Conservation (phyloP, 2,329 filamentous ascomycete genomes). For the Botrytis aclada region DNA sequence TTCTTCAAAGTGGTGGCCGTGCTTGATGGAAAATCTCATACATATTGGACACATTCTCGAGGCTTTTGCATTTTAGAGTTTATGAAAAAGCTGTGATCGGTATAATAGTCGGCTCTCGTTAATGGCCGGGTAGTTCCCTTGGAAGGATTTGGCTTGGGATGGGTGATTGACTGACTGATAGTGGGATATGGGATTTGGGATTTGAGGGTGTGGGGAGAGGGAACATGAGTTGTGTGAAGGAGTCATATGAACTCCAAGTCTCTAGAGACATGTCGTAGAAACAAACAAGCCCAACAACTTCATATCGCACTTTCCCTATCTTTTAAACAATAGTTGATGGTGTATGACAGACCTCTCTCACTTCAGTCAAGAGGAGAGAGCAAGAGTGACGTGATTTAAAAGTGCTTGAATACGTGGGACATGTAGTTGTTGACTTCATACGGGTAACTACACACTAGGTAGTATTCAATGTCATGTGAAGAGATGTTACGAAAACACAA, state of each 20-base stretch:
- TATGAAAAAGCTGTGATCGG: neutral
- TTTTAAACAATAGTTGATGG: neutral
- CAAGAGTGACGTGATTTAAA: neutral
- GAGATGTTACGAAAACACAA: neutral
- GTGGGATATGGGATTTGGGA: neutral
- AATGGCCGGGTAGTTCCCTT: neutral
- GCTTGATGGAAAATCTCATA: constrained; percentile 25
- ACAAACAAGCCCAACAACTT: neutral
- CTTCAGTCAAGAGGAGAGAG: neutral
- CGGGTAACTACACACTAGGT: neutral
- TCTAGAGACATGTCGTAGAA: neutral
- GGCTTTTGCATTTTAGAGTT: neutral
- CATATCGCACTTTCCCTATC: neutral
- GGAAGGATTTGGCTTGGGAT: neutral
- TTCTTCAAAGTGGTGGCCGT: constrained; percentile 57
- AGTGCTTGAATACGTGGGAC: neutral
- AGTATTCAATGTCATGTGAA: constrained; percentile 4
- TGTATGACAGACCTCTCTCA: neutral
- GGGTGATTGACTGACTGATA: neutral
- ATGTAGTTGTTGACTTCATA: neutral
- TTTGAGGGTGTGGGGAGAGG: neutral
- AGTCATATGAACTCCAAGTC: neutral
- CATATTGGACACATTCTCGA: neutral
- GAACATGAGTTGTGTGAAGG: neutral
- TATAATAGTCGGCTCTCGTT: neutral